phyloP scores from a whole-genome alignment of 148 eudicot species.

The Limonium bicolor region DNA sequence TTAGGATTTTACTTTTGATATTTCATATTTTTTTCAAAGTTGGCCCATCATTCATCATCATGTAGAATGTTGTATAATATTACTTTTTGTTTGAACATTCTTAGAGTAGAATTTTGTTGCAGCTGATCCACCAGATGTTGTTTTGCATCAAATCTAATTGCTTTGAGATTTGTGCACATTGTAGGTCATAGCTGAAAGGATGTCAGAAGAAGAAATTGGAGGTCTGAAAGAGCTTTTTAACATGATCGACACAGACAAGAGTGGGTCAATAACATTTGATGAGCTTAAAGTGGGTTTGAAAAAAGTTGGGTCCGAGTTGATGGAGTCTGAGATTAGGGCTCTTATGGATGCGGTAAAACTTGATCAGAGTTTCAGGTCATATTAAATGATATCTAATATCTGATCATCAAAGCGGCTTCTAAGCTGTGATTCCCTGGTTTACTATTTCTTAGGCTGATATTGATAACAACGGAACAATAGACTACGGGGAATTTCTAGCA shows the following conservation, averaged over 20 bases:
- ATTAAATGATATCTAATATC: conserved; percentile 1
- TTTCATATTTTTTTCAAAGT: too few species aligned
- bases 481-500: conserved; percentile 34
- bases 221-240: conserved; percentile 25
- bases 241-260: conserved; percentile 36
- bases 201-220: conserved; percentile 34
- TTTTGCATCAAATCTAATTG: background rate
- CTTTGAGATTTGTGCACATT: background rate
- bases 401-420: too few species aligned
- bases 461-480: conserved; percentile 31
- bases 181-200: conserved; percentile 34
- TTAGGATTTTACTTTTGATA: too few species aligned
- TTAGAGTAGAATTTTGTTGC: too few species aligned
- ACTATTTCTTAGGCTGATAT: conserved; percentile 28
- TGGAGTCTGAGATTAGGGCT: conserved; percentile 28
- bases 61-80: too few species aligned
- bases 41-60: too few species aligned
- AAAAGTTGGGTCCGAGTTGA: conserved; percentile 29
- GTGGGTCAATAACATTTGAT: conserved; percentile 30
- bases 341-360: conserved; percentile 35
- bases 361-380: too few species aligned
- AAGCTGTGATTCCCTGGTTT: too few species aligned
- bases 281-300: conserved; percentile 27
- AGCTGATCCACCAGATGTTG: too few species aligned
- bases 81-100: too few species aligned